Percentiles rank a stretch among this genome's conserved stretches.
phyloP scores from a whole-genome alignment of 2,329 filamentous ascomycete genomes.

The Fusarium brevicatenulatum region DNA sequence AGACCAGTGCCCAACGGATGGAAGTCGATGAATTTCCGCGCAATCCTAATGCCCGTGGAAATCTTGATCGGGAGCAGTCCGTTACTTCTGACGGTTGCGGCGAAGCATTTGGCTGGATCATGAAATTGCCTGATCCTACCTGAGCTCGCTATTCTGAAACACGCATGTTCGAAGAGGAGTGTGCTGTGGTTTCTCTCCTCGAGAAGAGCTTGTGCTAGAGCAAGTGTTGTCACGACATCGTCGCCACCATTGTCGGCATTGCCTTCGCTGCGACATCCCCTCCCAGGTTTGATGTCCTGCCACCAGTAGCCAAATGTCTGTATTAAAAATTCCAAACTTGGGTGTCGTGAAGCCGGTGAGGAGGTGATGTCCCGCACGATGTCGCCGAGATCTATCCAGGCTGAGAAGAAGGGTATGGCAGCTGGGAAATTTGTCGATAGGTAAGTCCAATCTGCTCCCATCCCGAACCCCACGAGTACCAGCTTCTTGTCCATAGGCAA shows the following conservation, averaged over 20 bases:
- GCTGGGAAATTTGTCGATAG: conserved; percentile 2
- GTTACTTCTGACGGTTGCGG: neutral
- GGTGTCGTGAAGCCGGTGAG: neutral
- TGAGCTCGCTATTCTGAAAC: neutral
- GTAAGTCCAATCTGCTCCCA: conserved; percentile 32
- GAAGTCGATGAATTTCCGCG: conserved; percentile 7
- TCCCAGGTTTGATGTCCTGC: conserved; percentile 3
- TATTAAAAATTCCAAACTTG: neutral
- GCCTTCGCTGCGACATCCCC: neutral
- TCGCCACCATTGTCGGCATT: conserved; percentile 31
- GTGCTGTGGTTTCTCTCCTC: rapidly evolving
- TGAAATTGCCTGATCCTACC: rapidly evolving
- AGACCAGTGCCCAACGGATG: neutral
- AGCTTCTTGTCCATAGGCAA: neutral
- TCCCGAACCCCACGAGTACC: conserved; percentile 6
- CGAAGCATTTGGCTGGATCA: neutral
- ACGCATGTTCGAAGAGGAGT: neutral
- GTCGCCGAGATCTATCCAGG: conserved; percentile 25
- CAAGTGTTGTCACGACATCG: conserved; percentile 22
- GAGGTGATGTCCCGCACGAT: conserved; percentile 16
- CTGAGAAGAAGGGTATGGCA: conserved; percentile 16
- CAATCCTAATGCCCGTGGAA: conserved; percentile 7
- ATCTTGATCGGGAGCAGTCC: conserved; percentile 4
- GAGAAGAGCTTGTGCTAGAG: conserved; percentile 10
- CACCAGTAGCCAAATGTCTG: conserved; percentile 3